phyloP scores from a whole-genome alignment of 1,139 yeast genomes.

The Geotrichum siamense region DNA sequence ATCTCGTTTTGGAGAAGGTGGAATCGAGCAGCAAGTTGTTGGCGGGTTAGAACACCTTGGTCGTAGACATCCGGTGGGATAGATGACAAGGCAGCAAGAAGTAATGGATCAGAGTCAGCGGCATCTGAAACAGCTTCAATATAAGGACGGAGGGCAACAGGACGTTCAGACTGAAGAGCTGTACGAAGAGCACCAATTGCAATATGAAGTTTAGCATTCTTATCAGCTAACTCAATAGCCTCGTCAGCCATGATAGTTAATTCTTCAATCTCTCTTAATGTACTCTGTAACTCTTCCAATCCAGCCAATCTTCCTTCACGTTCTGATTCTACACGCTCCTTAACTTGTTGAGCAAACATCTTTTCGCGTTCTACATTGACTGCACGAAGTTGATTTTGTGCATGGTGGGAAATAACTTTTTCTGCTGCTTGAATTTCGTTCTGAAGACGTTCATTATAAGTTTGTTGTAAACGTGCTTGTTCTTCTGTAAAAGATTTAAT shows the following conservation, averaged over 20 bases:
- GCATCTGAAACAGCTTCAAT: slow-evolving; percentile 34
- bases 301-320: slow-evolving; percentile 75
- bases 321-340: slow-evolving; percentile 64
- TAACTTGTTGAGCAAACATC: slow-evolving; percentile 58
- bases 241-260: slow-evolving; percentile 53
- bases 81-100: slow-evolving; percentile 39
- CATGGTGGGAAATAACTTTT: slow-evolving; percentile 59
- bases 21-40: slow-evolving; percentile 56
- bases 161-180: slow-evolving; percentile 37
- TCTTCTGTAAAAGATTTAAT: slow-evolving; percentile 53
- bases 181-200: slow-evolving; percentile 50
- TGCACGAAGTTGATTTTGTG: slow-evolving; percentile 67
- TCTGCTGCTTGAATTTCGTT: slow-evolving; percentile 66
- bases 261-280: slow-evolving; percentile 53
- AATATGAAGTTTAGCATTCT: slow-evolving; percentile 49
- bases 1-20: slow-evolving; percentile 74
- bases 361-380: slow-evolving; percentile 66
- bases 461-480: slow-evolving; percentile 54
- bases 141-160: slow-evolving; percentile 36
- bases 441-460: slow-evolving; percentile 52
- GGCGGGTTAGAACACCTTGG: slow-evolving; percentile 48
- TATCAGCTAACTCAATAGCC: slow-evolving; percentile 50
- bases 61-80: slow-evolving; percentile 46
- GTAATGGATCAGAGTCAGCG: slow-evolving; percentile 45
- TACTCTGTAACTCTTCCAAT: slow-evolving; percentile 51